phyloP scores from a whole-genome alignment of 352 stramenopile genomes.

The Pythium grandisporangium region DNA sequence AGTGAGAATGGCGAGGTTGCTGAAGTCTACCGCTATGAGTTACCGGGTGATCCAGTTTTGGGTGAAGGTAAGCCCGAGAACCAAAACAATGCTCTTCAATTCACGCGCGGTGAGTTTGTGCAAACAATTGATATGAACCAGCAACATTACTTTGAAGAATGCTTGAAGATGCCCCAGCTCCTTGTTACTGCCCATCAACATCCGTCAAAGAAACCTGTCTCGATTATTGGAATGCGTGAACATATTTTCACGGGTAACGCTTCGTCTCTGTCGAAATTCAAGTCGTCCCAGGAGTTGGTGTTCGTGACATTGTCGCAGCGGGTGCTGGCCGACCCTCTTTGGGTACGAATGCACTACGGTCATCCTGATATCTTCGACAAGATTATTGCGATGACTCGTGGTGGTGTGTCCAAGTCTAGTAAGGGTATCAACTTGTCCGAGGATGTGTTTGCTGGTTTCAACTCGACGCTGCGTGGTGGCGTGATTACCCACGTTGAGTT shows the following conservation, averaged over 20 bases:
- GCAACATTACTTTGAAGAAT: conserved; percentile 25
- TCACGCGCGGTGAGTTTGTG: conserved; percentile 21
- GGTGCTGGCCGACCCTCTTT: conserved; percentile 67
- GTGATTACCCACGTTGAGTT: conserved; percentile 69
- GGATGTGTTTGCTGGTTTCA: conserved; percentile 77
- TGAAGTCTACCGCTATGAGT: conserved; percentile 67
- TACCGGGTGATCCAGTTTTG: conserved; percentile 26
- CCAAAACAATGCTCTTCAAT: conserved; percentile 24
- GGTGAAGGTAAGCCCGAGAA: conserved; percentile 29
- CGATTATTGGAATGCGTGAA: conserved; percentile 79
- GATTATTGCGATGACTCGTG: conserved; percentile 53
- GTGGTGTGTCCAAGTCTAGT: conserved; percentile 69
- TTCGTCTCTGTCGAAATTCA: conserved; percentile 73
- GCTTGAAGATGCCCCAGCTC: conserved; percentile 30
- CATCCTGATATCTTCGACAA: conserved; percentile 81
- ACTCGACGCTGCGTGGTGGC: conserved; percentile 52
- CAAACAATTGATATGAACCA: conserved; percentile 34
- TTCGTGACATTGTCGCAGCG: conserved; percentile 76
- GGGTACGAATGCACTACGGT: conserved; percentile 74
- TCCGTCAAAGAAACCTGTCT: conserved; percentile 59
- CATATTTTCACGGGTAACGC: conserved; percentile 79
- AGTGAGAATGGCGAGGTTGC: conserved; percentile 53
- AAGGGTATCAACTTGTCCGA: conserved; percentile 80
- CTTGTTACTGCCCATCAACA: conserved; percentile 56
- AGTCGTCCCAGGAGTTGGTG: conserved; percentile 70